Evolutionary conservation across 768 basidiomycete genomes (phyloP), one percentile per base, ranked within the genome.

Genomic region (Russula sp.): DNA sequence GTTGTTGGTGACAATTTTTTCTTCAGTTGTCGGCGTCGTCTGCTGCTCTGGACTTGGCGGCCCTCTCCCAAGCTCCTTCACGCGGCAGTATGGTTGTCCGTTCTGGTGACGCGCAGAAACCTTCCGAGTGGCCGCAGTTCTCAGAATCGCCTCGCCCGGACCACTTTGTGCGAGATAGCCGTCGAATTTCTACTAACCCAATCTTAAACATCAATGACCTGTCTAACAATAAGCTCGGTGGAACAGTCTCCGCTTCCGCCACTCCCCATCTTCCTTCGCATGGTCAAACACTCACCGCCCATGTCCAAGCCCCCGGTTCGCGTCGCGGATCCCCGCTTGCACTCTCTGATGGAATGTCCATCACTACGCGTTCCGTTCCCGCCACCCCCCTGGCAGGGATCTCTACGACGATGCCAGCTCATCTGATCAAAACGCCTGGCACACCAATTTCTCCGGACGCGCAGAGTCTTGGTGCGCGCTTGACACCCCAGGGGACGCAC

Each of bases 111-210:
- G 74, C 78, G 52, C 79, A 87, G 71, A 88, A 86, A 72, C 80
- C 90, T 9, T 93, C 93, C 1, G 94, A 97, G 73, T 98, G 95
- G 95, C 91, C 94, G 37, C 92, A 94, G 73, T 97, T 94, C 75
- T 78, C 84, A 51, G 82, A 82, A 32, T 79, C 80, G 52, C 84
- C 88, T 69, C 81, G 78, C 34, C 83, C 84, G 39, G 90, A 91
- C 42, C 78, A 79, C 13, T 71, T 75, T 48, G 77, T 79, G 47
- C 82, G 87, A 59, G 69, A 76, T 35, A 88, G 89, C 59, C 82
- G 89, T 65, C 86, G 89, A 40, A 84, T 77, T 34, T 87, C 88
- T 45, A 90, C 89, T 4, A 90, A 87, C 70, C 88, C 89, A 9
- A 84, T 83, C 54, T 73, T 91, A 68, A 84, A 81, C 3, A 75